Conservation (phyloP, 2,329 filamentous ascomycete genomes). For the Lachnellula occidentalis region DNA sequence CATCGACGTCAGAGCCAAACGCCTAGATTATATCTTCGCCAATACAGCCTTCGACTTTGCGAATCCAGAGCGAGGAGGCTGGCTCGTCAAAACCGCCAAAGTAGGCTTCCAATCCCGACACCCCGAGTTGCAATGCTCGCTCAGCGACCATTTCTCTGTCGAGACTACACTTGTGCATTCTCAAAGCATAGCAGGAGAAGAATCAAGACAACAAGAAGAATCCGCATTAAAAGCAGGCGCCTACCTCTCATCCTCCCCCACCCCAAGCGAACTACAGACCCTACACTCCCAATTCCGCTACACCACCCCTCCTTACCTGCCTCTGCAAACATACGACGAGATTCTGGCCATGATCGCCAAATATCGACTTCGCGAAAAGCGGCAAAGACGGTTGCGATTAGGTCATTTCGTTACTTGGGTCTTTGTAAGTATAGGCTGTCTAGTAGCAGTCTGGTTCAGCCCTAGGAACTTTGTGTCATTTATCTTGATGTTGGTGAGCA, state of each 20-base stretch:
- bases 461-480: constrained; percentile 73
- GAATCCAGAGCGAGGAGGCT: constrained; percentile 37
- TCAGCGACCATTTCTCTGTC: constrained; percentile 94
- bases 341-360: constrained; percentile 65
- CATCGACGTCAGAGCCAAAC: constrained; percentile 69
- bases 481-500: constrained; percentile 71
- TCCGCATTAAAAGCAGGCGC: constrained; percentile 22
- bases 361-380: constrained; percentile 66
- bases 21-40: constrained; percentile 93
- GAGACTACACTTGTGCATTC: constrained; percentile 60
- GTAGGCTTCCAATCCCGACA: constrained; percentile 81
- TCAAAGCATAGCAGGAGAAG: constrained; percentile 11
- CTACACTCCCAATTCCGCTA: constrained; percentile 22
- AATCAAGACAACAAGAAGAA: constrained; percentile 17
- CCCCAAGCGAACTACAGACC: constrained; percentile 16
- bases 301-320: constrained; percentile 30
- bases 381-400: constrained; percentile 66
- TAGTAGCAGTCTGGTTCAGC: constrained; percentile 82
- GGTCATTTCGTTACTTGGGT: constrained; percentile 68
- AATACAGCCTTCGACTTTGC: constrained; percentile 42
- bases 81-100: constrained; percentile 64
- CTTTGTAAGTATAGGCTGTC: constrained; percentile 63
- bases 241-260: constrained; percentile 21
- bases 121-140: constrained; percentile 72
- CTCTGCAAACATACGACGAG: constrained; percentile 56